A percentile compares a stretch with the other conserved stretches of the same genome.
phyloP scores from a whole-genome alignment of 2,329 filamentous ascomycete species.

The Ambrosiella xylebori region DNA sequence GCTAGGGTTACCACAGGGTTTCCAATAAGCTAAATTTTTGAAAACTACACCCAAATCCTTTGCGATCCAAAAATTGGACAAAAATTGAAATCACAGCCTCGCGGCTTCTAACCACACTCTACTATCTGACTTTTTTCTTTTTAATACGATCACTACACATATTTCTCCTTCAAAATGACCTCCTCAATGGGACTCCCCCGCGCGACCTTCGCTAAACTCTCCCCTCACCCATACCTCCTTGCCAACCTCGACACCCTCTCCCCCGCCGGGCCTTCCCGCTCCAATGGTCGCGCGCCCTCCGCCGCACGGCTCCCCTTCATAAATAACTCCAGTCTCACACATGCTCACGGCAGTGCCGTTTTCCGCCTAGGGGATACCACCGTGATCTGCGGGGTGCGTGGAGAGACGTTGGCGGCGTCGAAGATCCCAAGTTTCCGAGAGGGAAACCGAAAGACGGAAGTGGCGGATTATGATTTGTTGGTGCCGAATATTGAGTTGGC shows the following conservation, averaged over 20 bases:
- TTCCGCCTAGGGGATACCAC: conserved; percentile 80
- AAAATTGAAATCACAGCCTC: not conserved
- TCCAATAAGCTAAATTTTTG: conserved; percentile 3
- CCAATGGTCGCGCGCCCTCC: conserved; percentile 59
- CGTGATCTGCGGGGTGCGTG: conserved; percentile 84
- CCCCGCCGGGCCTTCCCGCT: conserved; percentile 38
- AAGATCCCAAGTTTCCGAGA: conserved; percentile 52
- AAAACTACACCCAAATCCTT: not conserved
- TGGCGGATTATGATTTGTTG: conserved; percentile 51
- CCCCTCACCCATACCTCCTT: conserved; percentile 75
- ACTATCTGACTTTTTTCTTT: not conserved
- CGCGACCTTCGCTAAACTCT: conserved; percentile 73
- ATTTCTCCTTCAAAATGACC: conserved; percentile 15
- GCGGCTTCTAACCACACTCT: not conserved
- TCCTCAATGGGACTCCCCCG: conserved; percentile 30
- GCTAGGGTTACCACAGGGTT: not conserved
- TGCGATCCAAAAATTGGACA: not conserved
- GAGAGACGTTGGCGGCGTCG: conserved; percentile 59
- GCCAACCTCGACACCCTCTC: conserved; percentile 53
- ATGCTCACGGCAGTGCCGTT: conserved; percentile 78
- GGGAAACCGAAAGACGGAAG: conserved; percentile 27
- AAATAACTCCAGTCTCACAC: conserved; percentile 69
- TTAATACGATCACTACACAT: not conserved
- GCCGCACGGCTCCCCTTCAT: conserved; percentile 57
- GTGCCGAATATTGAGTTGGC: conserved; percentile 88